These are phyloP conservation scores for Dactylellina leptospora DNA, from an alignment of 2,329 filamentous ascomycete genomes.

Conservation along the genomic window DNA sequence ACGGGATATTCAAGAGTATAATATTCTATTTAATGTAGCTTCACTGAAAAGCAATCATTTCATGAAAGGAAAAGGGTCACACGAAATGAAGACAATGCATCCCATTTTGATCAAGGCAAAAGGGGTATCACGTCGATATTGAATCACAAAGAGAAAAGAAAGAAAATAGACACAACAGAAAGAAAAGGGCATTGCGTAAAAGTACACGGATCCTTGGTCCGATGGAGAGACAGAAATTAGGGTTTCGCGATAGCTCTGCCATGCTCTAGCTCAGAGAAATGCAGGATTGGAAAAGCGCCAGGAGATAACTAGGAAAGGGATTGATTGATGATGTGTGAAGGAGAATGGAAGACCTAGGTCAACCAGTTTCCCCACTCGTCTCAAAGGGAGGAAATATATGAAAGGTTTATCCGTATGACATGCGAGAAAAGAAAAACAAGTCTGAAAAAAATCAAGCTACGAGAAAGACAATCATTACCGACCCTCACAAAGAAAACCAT, in stretches of 20 bases:
- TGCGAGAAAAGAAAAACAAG: too few relatives aligned
- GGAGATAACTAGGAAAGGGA: neutral
- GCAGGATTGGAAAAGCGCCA: neutral
- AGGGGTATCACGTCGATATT: conserved; percentile 33
- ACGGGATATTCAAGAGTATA: neutral
- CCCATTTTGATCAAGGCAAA: conserved; percentile 38
- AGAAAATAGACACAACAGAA: too few relatives aligned
- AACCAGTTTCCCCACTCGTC: too few relatives aligned
- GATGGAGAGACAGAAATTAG: neutral
- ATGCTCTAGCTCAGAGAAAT: conserved; percentile 3
- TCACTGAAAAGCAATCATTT: neutral
- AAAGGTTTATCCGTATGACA: too few relatives aligned
- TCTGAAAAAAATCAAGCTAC: neutral
- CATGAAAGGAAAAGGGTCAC: neutral
- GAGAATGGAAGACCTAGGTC: too few relatives aligned
- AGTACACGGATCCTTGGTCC: conserved; percentile 9
- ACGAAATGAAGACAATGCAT: conserved; percentile 23
- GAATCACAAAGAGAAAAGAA: conserved; percentile 23
- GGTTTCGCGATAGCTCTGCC: conserved; percentile 6
- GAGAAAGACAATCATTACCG: conserved; percentile 5
- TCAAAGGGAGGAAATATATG: too few relatives aligned
- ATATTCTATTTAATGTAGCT: neutral
- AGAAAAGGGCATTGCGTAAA: conserved; percentile 13
- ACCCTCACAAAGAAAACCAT: conserved; percentile 3
- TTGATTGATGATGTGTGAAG: too few relatives aligned